Conservation (phyloP, 306 rosid species). For the Citrullus amarus region DNA sequence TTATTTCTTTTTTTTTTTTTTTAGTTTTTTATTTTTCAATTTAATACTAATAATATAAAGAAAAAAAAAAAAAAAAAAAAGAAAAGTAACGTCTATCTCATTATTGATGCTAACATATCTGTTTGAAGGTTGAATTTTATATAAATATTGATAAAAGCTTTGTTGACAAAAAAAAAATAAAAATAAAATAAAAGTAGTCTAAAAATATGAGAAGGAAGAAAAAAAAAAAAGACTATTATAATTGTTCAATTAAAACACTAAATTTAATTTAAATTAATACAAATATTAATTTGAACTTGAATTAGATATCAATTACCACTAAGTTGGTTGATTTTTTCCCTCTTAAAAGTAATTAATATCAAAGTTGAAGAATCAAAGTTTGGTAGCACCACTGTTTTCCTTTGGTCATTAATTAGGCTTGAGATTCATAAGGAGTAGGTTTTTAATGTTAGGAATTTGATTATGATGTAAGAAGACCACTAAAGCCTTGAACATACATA, state of each 20-base stretch:
- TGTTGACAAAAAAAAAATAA: background rate
- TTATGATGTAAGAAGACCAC: background rate
- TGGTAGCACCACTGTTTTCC: background rate
- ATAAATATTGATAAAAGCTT: background rate
- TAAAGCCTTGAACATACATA: background rate
- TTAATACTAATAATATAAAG: background rate
- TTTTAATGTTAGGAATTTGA: background rate
- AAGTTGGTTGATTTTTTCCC: background rate
- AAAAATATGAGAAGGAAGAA: too few relatives aligned
- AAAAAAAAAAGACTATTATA: too few relatives aligned
- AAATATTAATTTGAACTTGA: too few relatives aligned
- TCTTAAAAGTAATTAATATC: background rate
- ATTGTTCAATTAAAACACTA: too few relatives aligned
- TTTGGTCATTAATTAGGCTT: background rate
- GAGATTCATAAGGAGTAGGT: background rate
- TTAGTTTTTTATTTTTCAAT: background rate
- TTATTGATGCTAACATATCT: background rate
- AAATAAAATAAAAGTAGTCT: background rate
- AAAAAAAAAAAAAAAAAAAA: background rate
- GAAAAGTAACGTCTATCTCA: background rate
- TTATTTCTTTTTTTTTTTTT: background rate
- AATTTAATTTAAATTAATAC: too few relatives aligned
- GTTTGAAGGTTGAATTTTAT: background rate
- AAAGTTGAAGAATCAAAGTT: background rate
- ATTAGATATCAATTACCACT: too few relatives aligned